Evolutionary conservation across 768 basidiomycete genomes (phyloP), one percentile per base, ranked within the genome.

Genomic region (Suillus spraguei): DNA sequence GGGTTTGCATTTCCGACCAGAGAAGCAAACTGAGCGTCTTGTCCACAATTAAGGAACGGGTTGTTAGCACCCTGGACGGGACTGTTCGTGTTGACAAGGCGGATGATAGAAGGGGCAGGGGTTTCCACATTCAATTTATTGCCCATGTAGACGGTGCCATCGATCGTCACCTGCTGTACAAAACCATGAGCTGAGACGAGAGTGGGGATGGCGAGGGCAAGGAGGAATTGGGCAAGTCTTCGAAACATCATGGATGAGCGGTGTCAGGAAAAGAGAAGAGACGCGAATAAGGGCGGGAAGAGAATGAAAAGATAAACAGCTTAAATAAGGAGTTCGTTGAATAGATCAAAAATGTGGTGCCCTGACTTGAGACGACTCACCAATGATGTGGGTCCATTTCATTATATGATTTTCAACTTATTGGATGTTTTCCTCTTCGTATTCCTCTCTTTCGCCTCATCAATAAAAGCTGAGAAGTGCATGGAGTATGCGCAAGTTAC

Each of bases 51-150:
- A 4, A 89, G 44, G 53, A 77, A 80, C 4, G 83, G 76, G 72
- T 88, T 89, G 46, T 47, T 73, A 20, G 87, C 77, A 58, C 87
- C 87, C 71, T 90, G 82, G 62, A 85, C 82, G 1, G 84, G 84
- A 13, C 72, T 68, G 63, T 79, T 81, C 59, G 80, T 79, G 65
- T 72, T 58, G 61, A 83, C 75, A 63, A 77, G 77, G 38, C 84
- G 80, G 50, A 86, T 82, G 55, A 81, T 68, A 59, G 78, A 78
- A 2, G 79, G 72, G 64, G 60, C 68, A 56, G 71, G n/a, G 47
- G 77, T 8, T 0, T 56, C 66, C 60, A 28, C 77, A 72, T 44
- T 75, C 75, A 13, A 81, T 73, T 63, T 13, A 49, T 75, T 76
- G 33, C 76, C 75, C 4, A 66, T 3, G 39, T 76, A 76, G 1